Base-by-base conservation (phyloP, 768 basidiomycete genomes). In the Leucocoprinus leucothites region DNA sequence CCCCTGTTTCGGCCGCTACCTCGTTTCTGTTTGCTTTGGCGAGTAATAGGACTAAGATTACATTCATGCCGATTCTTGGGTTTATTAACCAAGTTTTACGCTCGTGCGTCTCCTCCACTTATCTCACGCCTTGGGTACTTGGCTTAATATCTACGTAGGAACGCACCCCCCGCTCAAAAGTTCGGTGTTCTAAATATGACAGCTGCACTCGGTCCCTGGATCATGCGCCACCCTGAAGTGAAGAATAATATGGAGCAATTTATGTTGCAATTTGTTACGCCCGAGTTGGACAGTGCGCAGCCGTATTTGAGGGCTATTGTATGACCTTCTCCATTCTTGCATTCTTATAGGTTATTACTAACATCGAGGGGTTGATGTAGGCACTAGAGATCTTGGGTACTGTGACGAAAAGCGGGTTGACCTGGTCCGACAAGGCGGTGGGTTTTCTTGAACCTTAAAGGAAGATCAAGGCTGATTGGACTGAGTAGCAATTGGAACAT, bases 111-210 rank as follows among this genome's bases (percentile, higher is more conserved):
- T 13, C 22, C 38, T n/a, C 8, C 18, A 34, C 18, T 18, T 13
- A n/a, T 21, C 3, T 18, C 2, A 7, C 9, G 8, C 31, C 18
- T 13, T 22, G 21, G 14, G 40, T 44, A 16, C 41, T n/a, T 19
- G 13, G 13, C 1, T 22, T 11, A 44, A 8, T 44, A 9, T 19
- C 25, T 44, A 2, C 13, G 7, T 60, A 71, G 77, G 53, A 63
- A 66, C 56, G 75, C 84, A 2, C 57, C 81, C 1, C 67, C 89
- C 3, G 71, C 81, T 21, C 86, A 94, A 59, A 82, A 85, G 44
- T 95, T 89, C 62, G 94, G 92, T 44, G 94, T 89, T 1, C 75
- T 96, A 35, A 90, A 89, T 63, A 91, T 94, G 80, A 84, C 84
- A 9, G 80, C 86, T 25, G 84, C 84, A 0, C 78, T 95, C 3